Base-by-base conservation (phyloP, 129 eudicot genomes). In the Escallonia herrerae region DNA sequence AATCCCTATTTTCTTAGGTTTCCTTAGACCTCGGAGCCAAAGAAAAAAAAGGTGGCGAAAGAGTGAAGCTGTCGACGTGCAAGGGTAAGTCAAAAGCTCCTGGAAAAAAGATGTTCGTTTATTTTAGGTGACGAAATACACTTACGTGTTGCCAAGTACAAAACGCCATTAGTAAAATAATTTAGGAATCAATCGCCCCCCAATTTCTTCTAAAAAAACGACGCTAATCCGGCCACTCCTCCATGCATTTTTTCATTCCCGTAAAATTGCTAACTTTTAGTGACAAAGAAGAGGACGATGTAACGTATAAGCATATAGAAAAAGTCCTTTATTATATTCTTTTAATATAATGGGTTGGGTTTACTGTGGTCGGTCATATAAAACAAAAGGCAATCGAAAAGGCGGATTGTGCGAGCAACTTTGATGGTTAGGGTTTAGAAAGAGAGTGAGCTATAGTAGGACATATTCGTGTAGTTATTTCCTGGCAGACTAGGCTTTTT, bases 351-450 rank as follows among this genome's bases (percentile, higher is more conserved):
- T 3, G 54, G 54, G 7, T 33, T 22, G 40, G 14, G 54, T 49
- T 8, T 22, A 22, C 33, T 22, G 4, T 61, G 66, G 65, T 66
- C 54, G 65, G 74, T 64, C 56, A 44, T 46, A 58, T 13, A 52
- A 15, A 53, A 13, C 5, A 47, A 60, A 65, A 72, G 60, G 58
- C 8, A 53, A 43, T 49, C 7, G 12, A 52, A 64, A 68, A 15
- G 13, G 37, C 6, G 53, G 63, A 70, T 43, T 43, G 14, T 40
- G 51, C 58, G 62, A 68, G 62, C 62, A 72, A 66, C 37, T 60
- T 60, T 40, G 71, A 56, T 70, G 81, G 76, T 44, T 65, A 65
- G 69, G 72, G 72, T 58, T 64, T 61, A 4, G 12, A 48, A 15
- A 66, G 40, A 66, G 60, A 7, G 60, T 2, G 68, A 33, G 1